Evolutionary conservation across 2,329 filamentous ascomycete genomes (phyloP), one percentile per base, ranked within the genome.

Genomic region (Ceratocystis alfenasii): DNA sequence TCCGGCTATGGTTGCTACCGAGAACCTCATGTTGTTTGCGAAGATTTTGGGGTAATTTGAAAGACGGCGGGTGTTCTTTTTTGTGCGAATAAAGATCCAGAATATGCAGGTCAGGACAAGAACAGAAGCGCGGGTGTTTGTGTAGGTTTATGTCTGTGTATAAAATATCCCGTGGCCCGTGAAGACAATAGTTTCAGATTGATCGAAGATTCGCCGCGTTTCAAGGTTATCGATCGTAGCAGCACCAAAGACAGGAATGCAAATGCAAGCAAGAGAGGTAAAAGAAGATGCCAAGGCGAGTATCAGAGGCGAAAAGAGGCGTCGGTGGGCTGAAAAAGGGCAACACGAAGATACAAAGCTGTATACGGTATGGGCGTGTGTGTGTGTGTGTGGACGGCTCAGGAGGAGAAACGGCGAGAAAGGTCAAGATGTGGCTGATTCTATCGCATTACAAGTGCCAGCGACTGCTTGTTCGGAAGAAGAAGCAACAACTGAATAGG

Each of bases 281-380:
- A 33, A 60, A 20, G 17, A 61, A 44, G 36, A 36, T 41, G 10
- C 36, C 36, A 12, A 41, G 36, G 25, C 5, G 10, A 20, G 59
- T 41, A 33, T 61, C 7, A 55, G 62, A 8, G 53, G n/a, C 53
- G 53, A 30, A 33, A 59, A 30, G 12, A 59, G 22, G 28, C 53
- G 53, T 22, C 22, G 53, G 30, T 28, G 22, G 25, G 7, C 53
- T 30, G 44, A n/a, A 41, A 64, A 67, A 64, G 66, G 65, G 53
- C 57, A 63, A 62, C 63, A 66, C 62, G 68, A 30, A 55, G 46
- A 69, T 62, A 63, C 67, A 65, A 59, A 28, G 65, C 66, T 57
- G 66, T 55, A 60, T 50, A 63, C 60, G 41, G 55, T 63, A 53
- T 8, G 17, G 28, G 53, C 53, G 15, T 6, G 12, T 41, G 25